These are phyloP conservation scores for Mycena galericulata DNA, from an alignment of 768 basidiomycete genomes.

Conservation along the genomic window DNA sequence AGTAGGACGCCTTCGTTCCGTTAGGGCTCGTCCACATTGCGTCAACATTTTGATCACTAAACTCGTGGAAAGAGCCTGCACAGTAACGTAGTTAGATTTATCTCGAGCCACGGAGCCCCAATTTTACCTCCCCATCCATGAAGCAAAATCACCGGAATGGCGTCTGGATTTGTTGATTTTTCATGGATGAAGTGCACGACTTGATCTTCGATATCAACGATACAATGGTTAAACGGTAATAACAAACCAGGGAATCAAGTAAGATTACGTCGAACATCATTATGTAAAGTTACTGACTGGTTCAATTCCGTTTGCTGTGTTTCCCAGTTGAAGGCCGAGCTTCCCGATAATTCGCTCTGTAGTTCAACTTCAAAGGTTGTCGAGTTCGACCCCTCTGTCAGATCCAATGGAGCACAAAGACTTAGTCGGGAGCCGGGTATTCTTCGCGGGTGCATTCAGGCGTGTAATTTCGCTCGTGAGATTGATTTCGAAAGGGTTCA, in stretches of 20 bases:
- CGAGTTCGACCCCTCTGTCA: neutral
- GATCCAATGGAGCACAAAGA: constrained; percentile 3
- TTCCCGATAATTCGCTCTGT: neutral
- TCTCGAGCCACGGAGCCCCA: neutral
- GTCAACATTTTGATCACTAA: constrained; percentile 10
- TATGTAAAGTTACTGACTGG: neutral
- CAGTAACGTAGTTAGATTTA: neutral
- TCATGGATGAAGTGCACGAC: neutral
- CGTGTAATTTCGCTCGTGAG: neutral
- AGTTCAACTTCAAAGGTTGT: neutral
- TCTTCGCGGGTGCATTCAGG: neutral
- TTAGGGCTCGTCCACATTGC: neutral
- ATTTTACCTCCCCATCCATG: constrained; percentile 17
- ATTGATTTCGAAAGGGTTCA: constrained; percentile 10
- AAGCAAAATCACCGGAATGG: constrained; percentile 7
- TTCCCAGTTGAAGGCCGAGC: constrained; percentile 5
- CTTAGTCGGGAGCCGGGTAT: neutral
- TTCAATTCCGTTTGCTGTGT: constrained; percentile 8
- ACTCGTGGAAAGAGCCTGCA: constrained; percentile 10
- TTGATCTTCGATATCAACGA: constrained; percentile 28
- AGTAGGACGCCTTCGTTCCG: constrained; percentile 5
- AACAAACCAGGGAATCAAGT: neutral
- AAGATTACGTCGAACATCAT: neutral
- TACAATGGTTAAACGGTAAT: constrained; percentile 26
- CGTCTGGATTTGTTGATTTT: neutral